phyloP scores from a whole-genome alignment of 2,329 filamentous ascomycete species.

The Phaeosphaeria sp. region DNA sequence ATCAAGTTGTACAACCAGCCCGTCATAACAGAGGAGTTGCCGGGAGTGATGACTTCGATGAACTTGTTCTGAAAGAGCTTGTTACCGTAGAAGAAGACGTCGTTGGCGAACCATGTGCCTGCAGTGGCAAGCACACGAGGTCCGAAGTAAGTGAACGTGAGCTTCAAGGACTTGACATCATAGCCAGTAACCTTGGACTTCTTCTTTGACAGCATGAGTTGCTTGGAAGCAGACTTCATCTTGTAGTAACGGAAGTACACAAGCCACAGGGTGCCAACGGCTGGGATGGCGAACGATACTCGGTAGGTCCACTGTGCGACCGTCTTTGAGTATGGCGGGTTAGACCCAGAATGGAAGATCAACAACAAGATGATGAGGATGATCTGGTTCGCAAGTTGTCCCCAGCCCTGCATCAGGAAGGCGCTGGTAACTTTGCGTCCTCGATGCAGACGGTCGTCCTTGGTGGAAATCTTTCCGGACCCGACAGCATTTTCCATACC shows the following conservation, averaged over 20 bases:
- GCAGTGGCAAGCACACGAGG: constrained; percentile 86
- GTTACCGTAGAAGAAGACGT: constrained; percentile 99
- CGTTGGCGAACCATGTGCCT: constrained; percentile 92
- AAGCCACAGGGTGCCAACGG: constrained; percentile 89
- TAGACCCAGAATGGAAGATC: constrained; percentile 83
- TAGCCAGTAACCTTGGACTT: constrained; percentile 89
- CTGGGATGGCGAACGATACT: constrained; percentile 88
- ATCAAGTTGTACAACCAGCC: constrained; percentile 92
- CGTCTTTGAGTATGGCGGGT: constrained; percentile 75
- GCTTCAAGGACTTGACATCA: constrained; percentile 79
- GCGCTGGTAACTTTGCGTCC: constrained; percentile 94
- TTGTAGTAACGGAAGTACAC: constrained; percentile 96
- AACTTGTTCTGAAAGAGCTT: constrained; percentile 95
- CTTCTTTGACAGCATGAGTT: constrained; percentile 82
- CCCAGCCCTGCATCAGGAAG: constrained; percentile 99
- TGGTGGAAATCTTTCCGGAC: constrained; percentile 85
- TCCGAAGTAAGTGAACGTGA: constrained; percentile 84
- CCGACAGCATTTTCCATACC: constrained; percentile 91
- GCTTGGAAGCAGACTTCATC: constrained; percentile 87
- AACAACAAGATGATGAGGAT: constrained; percentile 84
- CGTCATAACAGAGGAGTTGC: constrained; percentile 76
- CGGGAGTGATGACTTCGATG: constrained; percentile 78
- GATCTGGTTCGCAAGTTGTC: constrained; percentile 92
- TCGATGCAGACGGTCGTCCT: constrained; percentile 91
- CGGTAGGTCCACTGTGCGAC: constrained; percentile 90